Base-by-base conservation (phyloP, 306 rosid genomes). In the Rosa persica region DNA sequence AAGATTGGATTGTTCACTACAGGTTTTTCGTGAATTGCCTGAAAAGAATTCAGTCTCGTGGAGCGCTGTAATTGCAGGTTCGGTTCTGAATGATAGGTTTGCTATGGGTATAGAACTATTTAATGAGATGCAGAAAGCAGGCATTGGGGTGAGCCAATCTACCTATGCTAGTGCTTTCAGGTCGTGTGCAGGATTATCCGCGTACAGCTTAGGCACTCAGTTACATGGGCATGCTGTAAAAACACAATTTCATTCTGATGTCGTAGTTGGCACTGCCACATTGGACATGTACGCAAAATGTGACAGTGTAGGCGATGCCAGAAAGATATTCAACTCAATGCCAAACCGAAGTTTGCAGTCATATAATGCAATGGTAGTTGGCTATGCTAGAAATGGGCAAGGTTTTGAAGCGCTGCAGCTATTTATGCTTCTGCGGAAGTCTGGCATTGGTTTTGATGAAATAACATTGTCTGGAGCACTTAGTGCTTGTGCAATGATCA, bases 271-370 rank as follows among this genome's bases (percentile, higher is more conserved):
- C 70, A 91, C 97, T 54, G 98, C 97, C n/a, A 90, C 86, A 49
- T 72, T 91, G 74, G 98, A 91, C 85, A 91, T 93, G 98, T 93
- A 93, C 76, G 93, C 91, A 61, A 93, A 91, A 83, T 91, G 97
- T 83, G 79, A 76, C 71, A 87, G 81, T 70, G 82, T 91, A 75
- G 12, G 49, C 27, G 97, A 93, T 76, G 92, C 98, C 34, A 82
- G 40, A 77, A 91, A 89, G 83, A 64, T 89, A 40, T 93, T 93
- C 79, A 79, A 79, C 76, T 66, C 76, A 8, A 79, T 93, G 74
- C 92, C 88, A 15, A 83, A 72, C 47, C 89, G 86, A 66, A 84
- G 79, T 67, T 84, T 89, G 83, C 96, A 92, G 79, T 86, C 97
- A 61, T 87, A 86, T 80, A 93, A 93, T 76, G 98, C 97, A 76